These are phyloP conservation scores for Neurospora sp. DNA, from an alignment of 495 filamentous ascomycete species.

Conservation along the genomic window DNA sequence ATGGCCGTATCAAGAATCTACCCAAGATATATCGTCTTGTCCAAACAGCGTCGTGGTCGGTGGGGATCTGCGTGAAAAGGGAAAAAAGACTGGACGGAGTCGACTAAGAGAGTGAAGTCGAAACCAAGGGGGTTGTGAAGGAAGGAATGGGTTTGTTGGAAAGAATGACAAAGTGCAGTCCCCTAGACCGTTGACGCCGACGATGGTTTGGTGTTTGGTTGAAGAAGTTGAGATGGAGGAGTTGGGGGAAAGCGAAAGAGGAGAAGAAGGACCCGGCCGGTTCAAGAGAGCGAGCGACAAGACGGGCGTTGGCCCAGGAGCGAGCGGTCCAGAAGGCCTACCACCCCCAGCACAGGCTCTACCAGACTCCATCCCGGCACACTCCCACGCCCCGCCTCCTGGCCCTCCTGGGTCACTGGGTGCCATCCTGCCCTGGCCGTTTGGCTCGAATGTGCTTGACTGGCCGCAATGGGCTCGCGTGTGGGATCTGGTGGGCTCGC, in stretches of 20 bases:
- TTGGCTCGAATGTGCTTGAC: background rate
- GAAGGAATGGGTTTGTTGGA: slow-evolving; percentile 21
- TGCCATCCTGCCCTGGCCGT: background rate
- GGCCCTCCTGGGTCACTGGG: background rate
- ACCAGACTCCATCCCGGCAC: background rate
- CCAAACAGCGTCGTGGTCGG: background rate
- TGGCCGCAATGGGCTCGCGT: background rate
- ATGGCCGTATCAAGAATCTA: slow-evolving; percentile 4
- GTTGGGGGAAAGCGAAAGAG: slow-evolving; percentile 9
- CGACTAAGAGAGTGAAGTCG: slow-evolving; percentile 80
- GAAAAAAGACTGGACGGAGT: slow-evolving; percentile 41
- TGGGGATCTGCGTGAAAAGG: slow-evolving; percentile 20
- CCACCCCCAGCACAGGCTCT: background rate
- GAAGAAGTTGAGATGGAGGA: background rate
- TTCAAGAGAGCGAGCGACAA: slow-evolving; percentile 5
- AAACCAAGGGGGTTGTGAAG: slow-evolving; percentile 23
- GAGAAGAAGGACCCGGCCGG: slow-evolving; percentile 3
- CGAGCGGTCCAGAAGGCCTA: background rate
- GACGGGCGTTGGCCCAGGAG: background rate
- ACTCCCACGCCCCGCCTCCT: background rate
- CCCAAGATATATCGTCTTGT: background rate
- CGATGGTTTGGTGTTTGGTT: slow-evolving; percentile 13
- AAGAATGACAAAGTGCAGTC: slow-evolving; percentile 13
- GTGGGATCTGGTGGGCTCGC: background rate
- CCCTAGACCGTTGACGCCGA: slow-evolving; percentile 16